Evolutionary conservation across 1,139 yeast species (phyloP).

Genomic region (Pichiaceae sp.): DNA sequence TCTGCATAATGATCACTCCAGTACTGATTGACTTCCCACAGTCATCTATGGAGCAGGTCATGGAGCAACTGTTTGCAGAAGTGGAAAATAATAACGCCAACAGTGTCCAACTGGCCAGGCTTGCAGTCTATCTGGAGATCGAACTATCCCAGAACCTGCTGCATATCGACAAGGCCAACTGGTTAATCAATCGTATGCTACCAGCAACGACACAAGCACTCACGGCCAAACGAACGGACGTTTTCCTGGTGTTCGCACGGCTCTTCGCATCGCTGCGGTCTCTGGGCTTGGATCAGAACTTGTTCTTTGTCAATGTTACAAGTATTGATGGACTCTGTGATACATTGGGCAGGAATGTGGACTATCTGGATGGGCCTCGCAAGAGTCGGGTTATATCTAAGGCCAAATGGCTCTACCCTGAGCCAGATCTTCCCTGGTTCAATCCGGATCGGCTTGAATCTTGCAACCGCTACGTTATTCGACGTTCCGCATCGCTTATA

Average conservation of each 20-base stretch:
- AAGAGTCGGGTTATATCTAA: conserved; percentile 10
- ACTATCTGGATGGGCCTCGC: conserved; percentile 14
- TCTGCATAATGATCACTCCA: not conserved
- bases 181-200: conserved; percentile 14
- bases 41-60: not conserved
- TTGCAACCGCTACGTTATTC: conserved; percentile 9
- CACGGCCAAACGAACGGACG: conserved; percentile 5
- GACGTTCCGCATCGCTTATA: conserved; percentile 38
- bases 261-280: conserved; percentile 48
- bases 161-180: conserved; percentile 6
- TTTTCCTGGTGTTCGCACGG: conserved; percentile 41
- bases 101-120: conserved; percentile 2
- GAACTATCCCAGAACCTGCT: conserved; percentile 7
- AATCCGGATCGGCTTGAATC: conserved; percentile 32
- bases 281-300: conserved; percentile 32
- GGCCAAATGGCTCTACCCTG: conserved; percentile 58
- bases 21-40: not conserved
- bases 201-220: conserved; percentile 18
- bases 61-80: not conserved
- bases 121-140: conserved; percentile 8
- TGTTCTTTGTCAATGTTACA: conserved; percentile 45
- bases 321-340: conserved; percentile 65
- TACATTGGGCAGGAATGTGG: conserved; percentile 43
- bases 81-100: not conserved
- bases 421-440: conserved; percentile 34